phyloP scores from a whole-genome alignment of 2,329 filamentous ascomycete species.

The Phyllosticta citrichinensis region DNA sequence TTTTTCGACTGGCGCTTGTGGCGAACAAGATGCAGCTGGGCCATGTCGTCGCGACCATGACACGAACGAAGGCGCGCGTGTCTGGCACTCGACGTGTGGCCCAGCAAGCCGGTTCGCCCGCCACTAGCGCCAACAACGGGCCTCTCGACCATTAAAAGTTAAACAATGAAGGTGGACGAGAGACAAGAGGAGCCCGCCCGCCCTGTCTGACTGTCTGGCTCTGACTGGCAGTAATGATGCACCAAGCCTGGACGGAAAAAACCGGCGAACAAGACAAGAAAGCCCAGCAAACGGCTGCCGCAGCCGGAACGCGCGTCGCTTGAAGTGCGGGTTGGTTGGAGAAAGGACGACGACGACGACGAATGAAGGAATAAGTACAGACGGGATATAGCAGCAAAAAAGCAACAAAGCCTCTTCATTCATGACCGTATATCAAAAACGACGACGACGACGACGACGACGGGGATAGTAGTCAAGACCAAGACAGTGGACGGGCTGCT shows the following conservation, averaged over 20 bases:
- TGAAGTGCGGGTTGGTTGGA: neutral
- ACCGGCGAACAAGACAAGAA: neutral
- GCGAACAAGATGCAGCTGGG: neutral
- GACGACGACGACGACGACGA: neutral
- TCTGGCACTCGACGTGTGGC: neutral
- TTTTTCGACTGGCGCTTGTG: neutral
- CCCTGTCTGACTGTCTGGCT: neutral
- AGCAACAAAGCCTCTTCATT: neutral
- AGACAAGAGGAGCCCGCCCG: neutral
- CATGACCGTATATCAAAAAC: neutral
- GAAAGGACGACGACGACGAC: neutral
- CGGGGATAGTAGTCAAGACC: neutral
- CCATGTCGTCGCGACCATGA: neutral
- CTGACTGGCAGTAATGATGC: neutral
- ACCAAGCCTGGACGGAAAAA: neutral
- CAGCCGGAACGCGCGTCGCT: neutral
- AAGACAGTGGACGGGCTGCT: slow-evolving; percentile 7
- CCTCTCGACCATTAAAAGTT: neutral
- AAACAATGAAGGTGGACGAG: neutral
- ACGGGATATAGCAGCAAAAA: neutral
- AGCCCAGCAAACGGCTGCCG: neutral
- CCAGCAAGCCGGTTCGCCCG: neutral
- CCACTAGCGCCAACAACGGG: neutral
- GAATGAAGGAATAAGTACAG: neutral
- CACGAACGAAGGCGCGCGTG: no score